Conservation (phyloP, 257 asterid species). For the Sherardia arvensis region DNA sequence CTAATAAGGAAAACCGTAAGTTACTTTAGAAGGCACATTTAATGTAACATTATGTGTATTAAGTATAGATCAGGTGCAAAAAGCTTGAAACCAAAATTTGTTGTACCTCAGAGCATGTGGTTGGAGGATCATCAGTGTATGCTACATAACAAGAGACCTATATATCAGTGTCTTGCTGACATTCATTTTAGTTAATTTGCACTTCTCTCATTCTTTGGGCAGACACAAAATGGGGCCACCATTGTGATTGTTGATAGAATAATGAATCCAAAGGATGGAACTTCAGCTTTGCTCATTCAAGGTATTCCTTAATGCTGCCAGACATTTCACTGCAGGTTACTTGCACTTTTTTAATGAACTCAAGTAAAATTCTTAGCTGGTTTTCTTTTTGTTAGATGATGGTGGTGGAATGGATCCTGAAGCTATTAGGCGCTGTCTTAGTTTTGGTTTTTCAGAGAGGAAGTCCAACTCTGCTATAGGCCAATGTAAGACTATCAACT, state of each 20-base stretch:
- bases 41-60: background rate
- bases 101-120: background rate
- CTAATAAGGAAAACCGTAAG: background rate
- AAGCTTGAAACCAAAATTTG: background rate
- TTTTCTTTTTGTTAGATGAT: constrained; percentile 43
- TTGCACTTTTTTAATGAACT: constrained; percentile 12
- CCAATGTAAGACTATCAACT: constrained; percentile 44
- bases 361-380: background rate
- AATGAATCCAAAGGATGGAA: constrained; percentile 60
- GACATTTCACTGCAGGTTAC: constrained; percentile 8
- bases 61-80: background rate
- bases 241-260: constrained; percentile 49
- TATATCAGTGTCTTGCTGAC: background rate
- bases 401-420: constrained; percentile 93
- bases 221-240: constrained; percentile 85
- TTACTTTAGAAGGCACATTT: background rate
- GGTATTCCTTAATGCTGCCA: constrained; percentile 34
- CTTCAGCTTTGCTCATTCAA: constrained; percentile 68
- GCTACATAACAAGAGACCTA: background rate
- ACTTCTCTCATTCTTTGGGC: constrained; percentile 21
- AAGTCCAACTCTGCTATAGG: constrained; percentile 65
- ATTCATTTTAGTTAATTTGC: constrained; percentile 20
- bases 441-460: constrained; percentile 92
- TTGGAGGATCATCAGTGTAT: background rate
- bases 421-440: constrained; percentile 76